Evolutionary conservation across 306 rosid genomes (phyloP).

Genomic region (Cicer arietinum): DNA sequence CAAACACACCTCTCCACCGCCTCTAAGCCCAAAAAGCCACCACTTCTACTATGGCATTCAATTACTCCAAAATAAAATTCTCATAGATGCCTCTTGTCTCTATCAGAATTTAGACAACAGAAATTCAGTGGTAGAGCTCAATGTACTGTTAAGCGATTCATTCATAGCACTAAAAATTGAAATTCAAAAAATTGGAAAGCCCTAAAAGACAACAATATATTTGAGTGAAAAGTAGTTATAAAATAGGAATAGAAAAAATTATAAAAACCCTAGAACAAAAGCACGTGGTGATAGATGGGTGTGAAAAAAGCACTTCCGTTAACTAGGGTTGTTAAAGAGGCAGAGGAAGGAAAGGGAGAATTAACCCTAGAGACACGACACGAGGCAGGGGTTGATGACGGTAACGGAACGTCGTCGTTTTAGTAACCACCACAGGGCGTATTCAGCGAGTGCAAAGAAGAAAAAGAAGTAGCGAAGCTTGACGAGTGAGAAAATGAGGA

Average conservation of each 20-base stretch:
- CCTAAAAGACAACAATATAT: slow-evolving; percentile 53
- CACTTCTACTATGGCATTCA: slow-evolving; percentile 10
- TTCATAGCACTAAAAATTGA: slow-evolving; percentile 42
- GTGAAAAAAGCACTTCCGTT: slow-evolving; percentile 29
- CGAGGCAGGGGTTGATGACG: slow-evolving; percentile 53
- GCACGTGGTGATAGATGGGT: slow-evolving; percentile 1
- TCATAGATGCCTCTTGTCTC: slow-evolving; percentile 58
- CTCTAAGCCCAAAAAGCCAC: slow-evolving; percentile 36
- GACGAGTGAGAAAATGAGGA: slow-evolving; percentile 13
- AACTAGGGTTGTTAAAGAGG: slow-evolving; percentile 68
- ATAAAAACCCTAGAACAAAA: slow-evolving; percentile 65
- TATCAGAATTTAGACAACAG: background rate
- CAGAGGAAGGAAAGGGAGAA: background rate
- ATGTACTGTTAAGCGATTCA: slow-evolving; percentile 26
- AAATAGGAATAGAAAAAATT: slow-evolving; percentile 36
- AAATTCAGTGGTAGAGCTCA: slow-evolving; percentile 37
- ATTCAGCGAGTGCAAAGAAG: slow-evolving; percentile 32
- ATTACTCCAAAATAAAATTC: slow-evolving; percentile 30
- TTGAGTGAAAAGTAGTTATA: slow-evolving; percentile 43
- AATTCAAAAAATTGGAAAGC: slow-evolving; percentile 42
- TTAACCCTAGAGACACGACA: slow-evolving; percentile 62
- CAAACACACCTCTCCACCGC: slow-evolving; percentile 55
- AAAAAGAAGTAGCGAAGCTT: slow-evolving; percentile 2
- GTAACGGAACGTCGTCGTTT: slow-evolving; percentile 60
- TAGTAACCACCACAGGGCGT: slow-evolving; percentile 51